Evolutionary conservation across 2,329 filamentous ascomycete species (phyloP), one percentile per base, ranked within the genome.

Genomic region (Helotiales sp.): DNA sequence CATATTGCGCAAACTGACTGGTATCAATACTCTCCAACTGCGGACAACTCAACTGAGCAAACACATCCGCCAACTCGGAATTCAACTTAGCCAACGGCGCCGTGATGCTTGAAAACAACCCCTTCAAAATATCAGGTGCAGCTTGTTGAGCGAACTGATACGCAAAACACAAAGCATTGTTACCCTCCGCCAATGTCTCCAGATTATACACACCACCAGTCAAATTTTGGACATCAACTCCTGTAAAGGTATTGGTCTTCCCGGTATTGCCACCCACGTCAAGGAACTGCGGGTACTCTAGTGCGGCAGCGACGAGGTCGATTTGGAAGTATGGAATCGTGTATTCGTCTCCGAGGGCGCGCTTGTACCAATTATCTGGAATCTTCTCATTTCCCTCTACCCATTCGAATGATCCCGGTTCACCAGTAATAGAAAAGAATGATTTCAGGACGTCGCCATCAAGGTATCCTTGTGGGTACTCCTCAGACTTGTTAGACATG

Each of bases 181-280:
- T 79, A 13, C 76, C 77, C 54, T 81, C 59, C 1, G 76, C 64
- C 0, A 81, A 67, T 12, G 69, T 75, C 15, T 68, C 58, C 5
- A 69, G 60, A 61, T 78, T 80, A 60, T 76, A 74, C 0, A 81
- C 67, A 34, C 77, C 77, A 19, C 75, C 73, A 4, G 77, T 77
- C 13, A 81, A 31, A 54, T 80, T 69, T 1, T 60, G 57, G 1
- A 79, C 31, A 60, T 78, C 69, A 53, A 83, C 64, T 5, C 79
- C 79, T 4, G 75, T 71, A 62, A 82, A 84, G 22, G 74, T 78
- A 69, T 83, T 78, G 22, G 78, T 73, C 5, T 72, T 73, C 17
- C 80, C 79, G 4, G 75, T 75, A 63, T 84, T 83, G 5, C 81
- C 81, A 5, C 81, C 81, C 12, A 83, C 74, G 60, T 73, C 76